Percentiles rank a stretch among this genome's conserved stretches.
phyloP scores from a whole-genome alignment of 192 early-diverging fungal genomes.

The Chytriomyces hyalinus region DNA sequence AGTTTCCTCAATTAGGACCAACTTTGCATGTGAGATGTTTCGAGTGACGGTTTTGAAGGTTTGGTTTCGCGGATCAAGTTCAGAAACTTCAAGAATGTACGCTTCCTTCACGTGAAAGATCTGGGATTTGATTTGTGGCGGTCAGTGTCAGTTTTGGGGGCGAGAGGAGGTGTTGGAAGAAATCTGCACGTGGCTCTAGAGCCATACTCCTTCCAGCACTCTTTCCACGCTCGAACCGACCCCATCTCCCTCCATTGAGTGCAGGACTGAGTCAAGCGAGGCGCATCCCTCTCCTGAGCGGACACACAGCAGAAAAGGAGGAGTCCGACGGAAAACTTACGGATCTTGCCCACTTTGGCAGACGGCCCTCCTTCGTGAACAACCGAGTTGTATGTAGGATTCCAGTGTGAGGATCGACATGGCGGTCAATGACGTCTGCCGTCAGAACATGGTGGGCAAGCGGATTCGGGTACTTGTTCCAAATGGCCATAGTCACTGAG shows the following conservation, averaged over 20 bases:
- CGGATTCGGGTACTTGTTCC: slow-evolving; percentile 96
- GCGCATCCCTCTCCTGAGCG: neutral
- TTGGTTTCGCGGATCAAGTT: slow-evolving; percentile 75
- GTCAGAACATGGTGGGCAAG: slow-evolving; percentile 93
- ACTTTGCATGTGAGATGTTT: slow-evolving; percentile 91
- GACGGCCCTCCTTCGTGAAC: slow-evolving; percentile 83
- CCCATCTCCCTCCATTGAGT: no score
- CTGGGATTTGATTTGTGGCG: slow-evolving; percentile 39
- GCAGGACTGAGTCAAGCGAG: neutral
- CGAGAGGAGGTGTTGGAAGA: neutral
- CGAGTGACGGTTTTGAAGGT: slow-evolving; percentile 83
- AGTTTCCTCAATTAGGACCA: slow-evolving; percentile 92
- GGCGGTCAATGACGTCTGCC: slow-evolving; percentile 89
- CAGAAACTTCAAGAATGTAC: slow-evolving; percentile 89
- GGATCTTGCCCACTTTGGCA: slow-evolving; percentile 85
- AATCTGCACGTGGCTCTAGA: no score
- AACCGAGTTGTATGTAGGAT: slow-evolving; percentile 85
- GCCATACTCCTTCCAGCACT: no score
- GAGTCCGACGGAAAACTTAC: slow-evolving; percentile 29
- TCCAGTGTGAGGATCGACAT: slow-evolving; percentile 75
- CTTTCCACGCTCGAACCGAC: no score
- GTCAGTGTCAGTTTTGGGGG: neutral
- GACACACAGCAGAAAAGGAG: slow-evolving; percentile 7
- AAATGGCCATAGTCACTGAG: slow-evolving; percentile 85
- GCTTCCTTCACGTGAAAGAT: slow-evolving; percentile 83